Evolutionary conservation across 2,329 filamentous ascomycete species (phyloP).

Genomic region (Thelonectria olida): DNA sequence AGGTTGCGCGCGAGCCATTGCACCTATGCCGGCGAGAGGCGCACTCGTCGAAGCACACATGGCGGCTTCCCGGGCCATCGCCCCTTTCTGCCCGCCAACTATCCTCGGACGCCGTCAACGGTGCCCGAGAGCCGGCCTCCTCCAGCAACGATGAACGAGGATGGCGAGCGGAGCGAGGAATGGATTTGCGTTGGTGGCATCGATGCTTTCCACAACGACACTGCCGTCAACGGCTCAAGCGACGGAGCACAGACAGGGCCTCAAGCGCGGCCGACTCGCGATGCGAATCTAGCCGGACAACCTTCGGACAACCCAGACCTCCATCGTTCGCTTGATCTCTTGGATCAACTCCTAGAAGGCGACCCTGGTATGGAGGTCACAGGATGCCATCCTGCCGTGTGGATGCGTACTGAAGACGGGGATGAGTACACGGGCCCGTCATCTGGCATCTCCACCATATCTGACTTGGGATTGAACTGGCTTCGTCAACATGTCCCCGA

Average conservation of each 20-base stretch:
- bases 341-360: slow-evolving; percentile 1
- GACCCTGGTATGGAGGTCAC: background rate
- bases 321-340: background rate
- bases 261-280: background rate
- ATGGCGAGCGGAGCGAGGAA: background rate
- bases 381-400: background rate
- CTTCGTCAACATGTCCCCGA: background rate
- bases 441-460: slow-evolving; percentile 8
- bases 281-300: background rate
- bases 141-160: background rate
- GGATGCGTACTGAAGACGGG: slow-evolving; percentile 1
- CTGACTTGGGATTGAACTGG: slow-evolving; percentile 10
- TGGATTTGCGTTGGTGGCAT: background rate
- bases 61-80: background rate
- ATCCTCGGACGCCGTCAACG: background rate
- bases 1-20: too few species aligned
- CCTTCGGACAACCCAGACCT: background rate
- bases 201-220: too few species aligned
- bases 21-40: too few species aligned
- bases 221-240: background rate
- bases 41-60: background rate
- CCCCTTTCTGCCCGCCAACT: background rate
- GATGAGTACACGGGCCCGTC: slow-evolving; percentile 19
- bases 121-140: background rate
- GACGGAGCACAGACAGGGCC: background rate